phyloP scores from a whole-genome alignment of 225 moss, liverwort and hornwort genomes.

The Thuidium tamariscinum region DNA sequence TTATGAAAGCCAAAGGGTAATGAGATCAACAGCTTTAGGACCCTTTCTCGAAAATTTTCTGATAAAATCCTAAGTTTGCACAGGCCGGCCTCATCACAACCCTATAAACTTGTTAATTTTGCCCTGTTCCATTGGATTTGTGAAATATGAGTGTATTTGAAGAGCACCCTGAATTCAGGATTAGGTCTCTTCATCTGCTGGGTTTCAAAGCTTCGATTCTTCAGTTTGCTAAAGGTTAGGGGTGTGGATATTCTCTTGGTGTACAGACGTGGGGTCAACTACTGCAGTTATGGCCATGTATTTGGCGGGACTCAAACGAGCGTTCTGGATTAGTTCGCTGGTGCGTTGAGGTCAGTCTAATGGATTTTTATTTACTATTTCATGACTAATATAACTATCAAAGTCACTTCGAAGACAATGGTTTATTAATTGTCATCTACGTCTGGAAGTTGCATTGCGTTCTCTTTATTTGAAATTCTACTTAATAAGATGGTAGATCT shows the following conservation, averaged over 20 bases:
- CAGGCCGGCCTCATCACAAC: background rate
- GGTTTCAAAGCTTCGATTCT: background rate
- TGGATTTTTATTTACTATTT: background rate
- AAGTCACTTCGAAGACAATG: background rate
- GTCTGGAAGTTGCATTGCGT: background rate
- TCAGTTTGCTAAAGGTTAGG: background rate
- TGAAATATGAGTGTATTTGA: background rate
- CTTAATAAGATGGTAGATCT: background rate
- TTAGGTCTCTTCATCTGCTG: background rate
- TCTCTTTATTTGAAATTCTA: background rate
- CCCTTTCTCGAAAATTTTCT: too few relatives aligned
- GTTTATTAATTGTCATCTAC: background rate
- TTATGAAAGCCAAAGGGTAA: background rate
- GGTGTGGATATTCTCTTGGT: background rate
- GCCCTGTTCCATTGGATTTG: background rate
- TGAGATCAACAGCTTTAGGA: too few relatives aligned
- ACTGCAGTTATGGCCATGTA: background rate
- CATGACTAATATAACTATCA: background rate
- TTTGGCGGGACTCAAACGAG: background rate
- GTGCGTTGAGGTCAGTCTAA: constrained; percentile 54
- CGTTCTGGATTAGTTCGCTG: constrained; percentile 56
- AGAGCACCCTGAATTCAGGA: background rate
- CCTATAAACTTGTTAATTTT: background rate
- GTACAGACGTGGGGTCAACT: background rate
- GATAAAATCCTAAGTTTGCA: background rate